These are phyloP conservation scores for Cryptococcus hybrid DNA, from an alignment of 1,284 basidiomycete species.

Conservation along the genomic window DNA sequence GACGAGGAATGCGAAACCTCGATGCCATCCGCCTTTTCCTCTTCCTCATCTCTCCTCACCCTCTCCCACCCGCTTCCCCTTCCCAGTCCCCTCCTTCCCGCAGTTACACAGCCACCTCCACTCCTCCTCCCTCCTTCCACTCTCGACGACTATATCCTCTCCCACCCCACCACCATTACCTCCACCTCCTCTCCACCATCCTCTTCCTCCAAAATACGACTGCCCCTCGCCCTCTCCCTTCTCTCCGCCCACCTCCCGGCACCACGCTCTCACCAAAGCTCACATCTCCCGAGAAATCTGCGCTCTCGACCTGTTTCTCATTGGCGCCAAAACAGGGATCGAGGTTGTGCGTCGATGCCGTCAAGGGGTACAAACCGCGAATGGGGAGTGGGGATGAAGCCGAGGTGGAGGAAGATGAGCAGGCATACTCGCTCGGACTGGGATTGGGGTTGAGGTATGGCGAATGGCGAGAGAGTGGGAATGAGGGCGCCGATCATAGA, in stretches of 20 bases:
- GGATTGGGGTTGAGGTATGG: not conserved
- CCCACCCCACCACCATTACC: too few species aligned
- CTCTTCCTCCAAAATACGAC: conserved; percentile 1
- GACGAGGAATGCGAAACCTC: conserved; percentile 7
- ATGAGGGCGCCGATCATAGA: too few species aligned
- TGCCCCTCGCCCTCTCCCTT: too few species aligned
- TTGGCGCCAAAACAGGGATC: not conserved
- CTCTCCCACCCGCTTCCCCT: conserved; percentile 33
- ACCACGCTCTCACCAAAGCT: too few species aligned
- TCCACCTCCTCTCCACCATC: not conserved
- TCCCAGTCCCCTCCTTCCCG: too few species aligned
- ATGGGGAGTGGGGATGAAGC: not conserved
- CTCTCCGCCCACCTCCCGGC: too few species aligned
- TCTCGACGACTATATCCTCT: too few species aligned
- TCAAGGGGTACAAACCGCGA: not conserved
- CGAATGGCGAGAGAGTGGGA: too few species aligned
- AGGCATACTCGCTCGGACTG: too few species aligned
- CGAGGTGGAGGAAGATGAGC: not conserved
- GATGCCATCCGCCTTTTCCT: conserved; percentile 26
- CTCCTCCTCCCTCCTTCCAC: conserved; percentile 16
- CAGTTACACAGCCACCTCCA: too few species aligned
- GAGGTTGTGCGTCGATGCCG: not conserved
- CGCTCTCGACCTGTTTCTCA: not conserved
- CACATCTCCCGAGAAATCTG: too few species aligned
- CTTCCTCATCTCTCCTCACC: conserved; percentile 11